Conservation (phyloP, 371 early-diverging fungal genomes). For the Nematocida ausubeli region DNA sequence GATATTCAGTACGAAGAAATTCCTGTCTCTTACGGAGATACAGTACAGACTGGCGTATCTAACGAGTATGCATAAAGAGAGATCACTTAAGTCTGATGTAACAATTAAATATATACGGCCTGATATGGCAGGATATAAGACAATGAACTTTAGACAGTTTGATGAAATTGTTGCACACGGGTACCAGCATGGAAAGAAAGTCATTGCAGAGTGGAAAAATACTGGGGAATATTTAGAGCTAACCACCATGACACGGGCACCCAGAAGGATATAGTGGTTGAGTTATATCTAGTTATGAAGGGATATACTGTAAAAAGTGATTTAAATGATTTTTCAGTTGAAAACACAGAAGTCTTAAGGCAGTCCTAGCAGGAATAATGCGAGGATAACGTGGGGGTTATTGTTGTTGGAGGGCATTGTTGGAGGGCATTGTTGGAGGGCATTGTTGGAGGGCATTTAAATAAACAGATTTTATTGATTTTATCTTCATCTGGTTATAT, state of each 20-base stretch:
- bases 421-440: too few relatives aligned
- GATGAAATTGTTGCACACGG: slow-evolving; percentile 82
- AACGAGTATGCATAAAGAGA: slow-evolving; percentile 72
- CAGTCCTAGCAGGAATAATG: too few relatives aligned
- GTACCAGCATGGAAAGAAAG: slow-evolving; percentile 78
- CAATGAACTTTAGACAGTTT: slow-evolving; percentile 84
- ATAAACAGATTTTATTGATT: too few relatives aligned
- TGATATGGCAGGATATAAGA: slow-evolving; percentile 79
- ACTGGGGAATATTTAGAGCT: slow-evolving; percentile 69
- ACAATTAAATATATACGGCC: slow-evolving; percentile 76
- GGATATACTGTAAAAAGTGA: too few relatives aligned
- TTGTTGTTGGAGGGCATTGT: too few relatives aligned
- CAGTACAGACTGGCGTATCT: slow-evolving; percentile 91
- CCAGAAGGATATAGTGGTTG: slow-evolving; percentile 16
- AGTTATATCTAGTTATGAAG: too few relatives aligned
- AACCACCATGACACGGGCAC: slow-evolving; percentile 8
- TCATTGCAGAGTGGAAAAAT: slow-evolving; percentile 76
- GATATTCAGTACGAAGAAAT: slow-evolving; percentile 75
- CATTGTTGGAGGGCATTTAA: too few relatives aligned
- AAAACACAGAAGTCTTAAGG: too few relatives aligned
- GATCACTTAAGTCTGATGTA: slow-evolving; percentile 79
- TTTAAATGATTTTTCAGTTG: too few relatives aligned
- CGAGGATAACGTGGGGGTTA: too few relatives aligned
- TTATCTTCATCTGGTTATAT: too few relatives aligned
- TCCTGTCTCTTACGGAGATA: slow-evolving; percentile 88